Base-by-base conservation (phyloP, 352 stramenopile genomes). In the Phytophthora ohioensis region DNA sequence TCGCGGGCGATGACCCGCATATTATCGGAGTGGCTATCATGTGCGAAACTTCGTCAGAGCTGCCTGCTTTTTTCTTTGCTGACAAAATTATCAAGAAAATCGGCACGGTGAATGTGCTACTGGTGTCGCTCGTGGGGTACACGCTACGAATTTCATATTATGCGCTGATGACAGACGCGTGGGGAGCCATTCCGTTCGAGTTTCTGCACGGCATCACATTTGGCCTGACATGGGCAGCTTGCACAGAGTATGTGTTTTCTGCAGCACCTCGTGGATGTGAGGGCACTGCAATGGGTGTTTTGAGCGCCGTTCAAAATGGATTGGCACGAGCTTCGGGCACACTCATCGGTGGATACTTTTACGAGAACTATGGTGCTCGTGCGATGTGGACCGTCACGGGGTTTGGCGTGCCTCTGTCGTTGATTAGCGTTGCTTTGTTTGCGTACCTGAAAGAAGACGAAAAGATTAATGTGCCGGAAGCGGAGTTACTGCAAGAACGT, bases 1-100 rank as follows among this genome's bases (percentile, higher is more conserved):
- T 94, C 5, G 88, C 82, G 47, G 79, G 76, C 39, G 71, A 83
- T 17, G 84, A 92, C 55, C 68, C 85, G 32, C 73, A 87, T 49
- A 91, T 94, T 67, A 90, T 94, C 39, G 85, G 87, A 12, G 73
- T 91, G 2, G 84, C 80, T 6, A 91, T 91, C 52, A 78, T 88
- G 78, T 90, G 82, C 45, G 84, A 94, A 69, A 94, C 85, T 3
- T 68, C 81, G 3, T 93, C 85, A 5, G 87, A 94, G 73, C 72
- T 94, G 5, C 87, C 87, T 27, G 85, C 85, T 3, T 94, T 94
- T 55, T 94, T 92, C 64, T 92, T 83, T 58, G 86, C 87, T 27
- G 75, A 92, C 53, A 68, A 64, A 36, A 88, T 93, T 64, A 88
- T 93, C 61, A 72, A 87, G 53, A 79, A 75, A 35, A 73, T 92